Percentiles rank a stretch among this genome's conserved stretches.
These are phyloP conservation scores for Sicyos edulis DNA, from an alignment of 306 rosid genomes.

Conservation along the genomic window DNA sequence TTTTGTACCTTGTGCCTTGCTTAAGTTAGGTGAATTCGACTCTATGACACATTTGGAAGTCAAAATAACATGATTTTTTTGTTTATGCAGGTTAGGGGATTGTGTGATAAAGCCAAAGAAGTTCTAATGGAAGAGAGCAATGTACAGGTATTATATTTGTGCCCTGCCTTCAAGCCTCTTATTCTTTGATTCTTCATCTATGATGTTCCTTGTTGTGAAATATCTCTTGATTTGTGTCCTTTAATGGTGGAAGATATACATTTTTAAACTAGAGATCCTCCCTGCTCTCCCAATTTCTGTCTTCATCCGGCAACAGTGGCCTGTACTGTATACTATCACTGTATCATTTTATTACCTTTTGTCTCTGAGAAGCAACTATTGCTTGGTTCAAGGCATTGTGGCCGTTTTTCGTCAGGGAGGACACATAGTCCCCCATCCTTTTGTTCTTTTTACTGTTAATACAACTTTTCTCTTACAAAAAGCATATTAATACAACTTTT, in stretches of 20 bases:
- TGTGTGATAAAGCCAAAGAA: slow-evolving; percentile 94
- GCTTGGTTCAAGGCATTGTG: background rate
- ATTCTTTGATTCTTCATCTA: slow-evolving; percentile 16
- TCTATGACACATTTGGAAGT: background rate
- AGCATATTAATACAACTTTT: background rate
- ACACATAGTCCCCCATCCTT: background rate
- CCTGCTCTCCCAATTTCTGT: background rate
- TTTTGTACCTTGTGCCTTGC: slow-evolving; percentile 6
- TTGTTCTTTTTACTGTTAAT: background rate
- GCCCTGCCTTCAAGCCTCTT: slow-evolving; percentile 22
- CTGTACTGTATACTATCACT: background rate
- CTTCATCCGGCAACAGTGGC: background rate
- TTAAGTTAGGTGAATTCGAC: slow-evolving; percentile 1
- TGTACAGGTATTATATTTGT: slow-evolving; percentile 68
- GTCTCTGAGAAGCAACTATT: background rate
- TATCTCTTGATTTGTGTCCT: background rate
- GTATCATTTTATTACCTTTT: background rate
- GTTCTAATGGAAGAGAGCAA: slow-evolving; percentile 92
- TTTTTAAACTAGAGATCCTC: background rate
- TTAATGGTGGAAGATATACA: background rate
- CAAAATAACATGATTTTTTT: slow-evolving; percentile 28
- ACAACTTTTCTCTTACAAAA: background rate
- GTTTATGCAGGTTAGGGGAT: slow-evolving; percentile 53
- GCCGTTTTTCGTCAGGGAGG: background rate
- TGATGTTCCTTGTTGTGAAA: background rate